Evolutionary conservation across 192 early-diverging fungal species (phyloP), one percentile per base, ranked within the genome.

Genomic region (Umbelopsis vinacea): DNA sequence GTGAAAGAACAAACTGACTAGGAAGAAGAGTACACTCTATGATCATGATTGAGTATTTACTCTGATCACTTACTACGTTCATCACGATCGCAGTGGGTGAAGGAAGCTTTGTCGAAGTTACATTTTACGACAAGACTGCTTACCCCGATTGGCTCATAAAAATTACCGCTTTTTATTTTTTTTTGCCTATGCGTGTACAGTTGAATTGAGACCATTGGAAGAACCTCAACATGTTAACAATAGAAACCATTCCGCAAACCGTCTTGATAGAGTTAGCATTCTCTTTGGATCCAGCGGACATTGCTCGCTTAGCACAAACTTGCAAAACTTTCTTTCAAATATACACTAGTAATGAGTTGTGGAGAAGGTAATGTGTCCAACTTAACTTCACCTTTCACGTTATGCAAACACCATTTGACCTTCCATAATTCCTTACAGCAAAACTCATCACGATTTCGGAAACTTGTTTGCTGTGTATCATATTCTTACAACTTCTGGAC

Each of bases 371-470:
- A 33, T 14, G 6, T 29, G 17, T 63, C 26, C 11, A 29, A 52
- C 23, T 26, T 11, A 6, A 26, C 21, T 12, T 24, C 26, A 26
- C 4, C 26, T 54, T 22, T 5, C 4, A 22, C 6, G 26, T 19
- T 63, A 17, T 29, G 14, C 57, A 37, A 1, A 54, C 53, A 43
- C 40, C 6, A 3, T 29, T 24, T 54, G n/a, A 50, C 48, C 48
- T 15, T 50, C 2, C 48, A 1, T 66, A 26, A 8, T 17, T 37
- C 40, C 11, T 0, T 46, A 11, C 35, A 87, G 85, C 67, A 87
- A 87, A 76, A 68, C 75, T 26, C 48, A 84, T 3, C 79, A 81
- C 60, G 85, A 87, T 50, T 87, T 87, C 77, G 85, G 85, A 43
- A 79, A 87, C 35, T 46, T 84, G 5, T 87, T 87, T 69, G 78